Evolutionary conservation across 371 early-diverging fungal genomes (phyloP).

Genomic region (Syncephalastrum monosporum): DNA sequence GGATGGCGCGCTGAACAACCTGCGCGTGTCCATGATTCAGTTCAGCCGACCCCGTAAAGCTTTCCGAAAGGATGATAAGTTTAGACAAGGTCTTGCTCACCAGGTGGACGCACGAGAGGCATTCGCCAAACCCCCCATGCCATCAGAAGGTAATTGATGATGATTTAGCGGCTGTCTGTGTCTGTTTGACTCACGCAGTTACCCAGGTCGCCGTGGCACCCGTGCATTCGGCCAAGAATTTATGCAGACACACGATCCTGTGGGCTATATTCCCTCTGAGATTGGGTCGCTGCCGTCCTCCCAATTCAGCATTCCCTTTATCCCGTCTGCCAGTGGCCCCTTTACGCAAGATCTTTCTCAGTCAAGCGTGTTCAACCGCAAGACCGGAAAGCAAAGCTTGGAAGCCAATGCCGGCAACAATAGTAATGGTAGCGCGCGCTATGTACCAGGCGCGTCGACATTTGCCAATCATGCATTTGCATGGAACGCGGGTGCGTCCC

Average conservation of each 20-base stretch:
- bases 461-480: conserved; percentile 42
- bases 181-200: background rate
- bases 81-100: conserved; percentile 66
- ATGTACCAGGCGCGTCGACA: conserved; percentile 39
- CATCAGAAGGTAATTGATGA: conserved; percentile 33
- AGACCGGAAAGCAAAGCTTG: conserved; percentile 23
- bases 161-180: background rate
- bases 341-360: conserved; percentile 71
- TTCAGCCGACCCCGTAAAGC: conserved; percentile 75
- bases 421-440: conserved; percentile 21
- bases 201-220: conserved; percentile 49
- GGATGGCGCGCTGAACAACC: conserved; percentile 91
- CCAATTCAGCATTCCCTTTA: conserved; percentile 63
- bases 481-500: conserved; percentile 32
- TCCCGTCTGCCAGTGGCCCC: conserved; percentile 64
- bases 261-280: conserved; percentile 61
- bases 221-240: conserved; percentile 55
- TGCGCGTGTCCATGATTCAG: conserved; percentile 85
- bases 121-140: conserved; percentile 60
- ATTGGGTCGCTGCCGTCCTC: conserved; percentile 52
- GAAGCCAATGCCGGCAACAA: conserved; percentile 15
- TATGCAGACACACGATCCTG: conserved; percentile 58
- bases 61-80: conserved; percentile 62
- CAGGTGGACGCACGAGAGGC: conserved; percentile 69
- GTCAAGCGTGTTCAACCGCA: conserved; percentile 50